Evolutionary conservation across 345 rosid species (phyloP).

Genomic region (Arabidopsis thaliana): TAIR10.1 NC_003071.7:13147501-13148000

Average conservation of each 20-base stretch:
- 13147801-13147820: slow-evolving; percentile 30
- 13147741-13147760: slow-evolving; percentile 24
- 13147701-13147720: slow-evolving; percentile 10
- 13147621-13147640: slow-evolving; percentile 18
- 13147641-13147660: slow-evolving; percentile 4
- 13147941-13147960: neutral
- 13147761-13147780: slow-evolving; percentile 37
- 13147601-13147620: slow-evolving; percentile 38
- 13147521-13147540: slow-evolving; percentile 24
- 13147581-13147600: slow-evolving; percentile 27
- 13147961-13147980: neutral
- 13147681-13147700: neutral
- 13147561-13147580: slow-evolving; percentile 28
- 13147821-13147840: slow-evolving; percentile 37
- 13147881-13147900: slow-evolving; percentile 23
- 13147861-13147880: slow-evolving; percentile 32
- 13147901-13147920: slow-evolving; percentile 28
- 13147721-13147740: neutral
- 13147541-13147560: slow-evolving; percentile 41
- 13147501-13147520: slow-evolving; percentile 8
- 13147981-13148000: neutral
- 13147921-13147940: slow-evolving; percentile 14
- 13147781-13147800: slow-evolving; percentile 35
- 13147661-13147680: neutral
- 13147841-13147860: slow-evolving; percentile 39